A percentile compares a stretch with the other conserved stretches of the same genome.
These are phyloP conservation scores for Ascochyta viciae-villosae DNA, from an alignment of 2,329 filamentous ascomycete genomes.

Conservation along the genomic window DNA sequence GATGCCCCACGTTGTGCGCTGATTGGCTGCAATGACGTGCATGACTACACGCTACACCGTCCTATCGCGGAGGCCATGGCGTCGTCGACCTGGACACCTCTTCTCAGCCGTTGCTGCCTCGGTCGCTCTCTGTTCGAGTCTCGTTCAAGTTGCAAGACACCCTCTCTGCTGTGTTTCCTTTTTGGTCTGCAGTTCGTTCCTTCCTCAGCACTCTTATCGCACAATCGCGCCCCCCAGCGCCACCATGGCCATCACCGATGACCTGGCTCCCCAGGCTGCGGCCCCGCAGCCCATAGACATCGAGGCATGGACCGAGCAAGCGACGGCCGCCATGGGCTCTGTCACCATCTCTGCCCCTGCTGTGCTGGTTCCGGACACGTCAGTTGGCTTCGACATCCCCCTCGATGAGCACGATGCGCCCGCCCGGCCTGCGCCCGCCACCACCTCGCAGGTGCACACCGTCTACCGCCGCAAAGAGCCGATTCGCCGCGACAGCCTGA, in stretches of 20 bases:
- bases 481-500: conserved; percentile 66
- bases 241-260: conserved; percentile 44
- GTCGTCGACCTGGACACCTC: conserved; percentile 22
- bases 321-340: conserved; percentile 52
- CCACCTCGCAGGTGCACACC: conserved; percentile 53
- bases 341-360: conserved; percentile 49
- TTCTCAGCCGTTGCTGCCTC: conserved; percentile 9
- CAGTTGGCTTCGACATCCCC: conserved; percentile 74
- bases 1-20: conserved; percentile 31
- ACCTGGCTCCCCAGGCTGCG: conserved; percentile 32
- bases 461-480: conserved; percentile 62
- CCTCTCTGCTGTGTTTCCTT: not conserved
- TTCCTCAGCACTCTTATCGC: conserved; percentile 3
- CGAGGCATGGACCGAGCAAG: conserved; percentile 58
- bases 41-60: conserved; percentile 22
- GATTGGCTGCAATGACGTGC: conserved; percentile 38
- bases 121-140: not conserved
- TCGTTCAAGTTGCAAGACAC: not conserved
- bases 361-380: conserved; percentile 58
- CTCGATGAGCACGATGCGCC: conserved; percentile 65
- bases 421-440: conserved; percentile 39
- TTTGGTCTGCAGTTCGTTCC: not conserved
- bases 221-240: conserved; percentile 18
- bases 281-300: conserved; percentile 49
- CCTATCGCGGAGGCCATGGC: conserved; percentile 31